phyloP scores from a whole-genome alignment of 78 protist species.

The Anaeramoeba flamelloides region DNA sequence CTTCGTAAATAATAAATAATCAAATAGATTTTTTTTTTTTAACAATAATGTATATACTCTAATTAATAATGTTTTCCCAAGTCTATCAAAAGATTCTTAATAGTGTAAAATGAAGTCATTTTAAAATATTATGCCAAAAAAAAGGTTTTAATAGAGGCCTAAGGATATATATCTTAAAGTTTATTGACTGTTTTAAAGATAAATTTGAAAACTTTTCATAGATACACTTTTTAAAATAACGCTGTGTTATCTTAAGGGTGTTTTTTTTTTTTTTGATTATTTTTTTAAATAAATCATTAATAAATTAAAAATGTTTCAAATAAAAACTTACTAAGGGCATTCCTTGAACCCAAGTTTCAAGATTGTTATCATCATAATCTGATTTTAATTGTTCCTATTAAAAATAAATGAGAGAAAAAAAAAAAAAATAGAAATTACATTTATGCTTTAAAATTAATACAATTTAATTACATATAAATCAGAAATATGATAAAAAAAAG shows the following conservation, averaged over 20 bases:
- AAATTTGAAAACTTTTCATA: neutral
- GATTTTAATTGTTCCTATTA: neutral
- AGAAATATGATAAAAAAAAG: neutral
- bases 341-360: neutral
- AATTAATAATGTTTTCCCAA: too few relatives aligned
- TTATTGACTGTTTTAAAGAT: neutral
- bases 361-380: neutral
- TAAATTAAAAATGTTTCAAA: neutral
- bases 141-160: too few relatives aligned
- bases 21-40: too few relatives aligned
- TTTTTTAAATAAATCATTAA: neutral
- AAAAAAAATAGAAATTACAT: too few relatives aligned
- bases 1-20: too few relatives aligned
- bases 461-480: neutral
- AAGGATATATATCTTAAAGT: too few relatives aligned
- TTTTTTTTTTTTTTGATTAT: neutral
- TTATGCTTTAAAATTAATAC: too few relatives aligned
- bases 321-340: neutral
- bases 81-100: too few relatives aligned
- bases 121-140: too few relatives aligned
- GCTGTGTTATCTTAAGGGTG: neutral
- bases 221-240: neutral
- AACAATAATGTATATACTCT: too few relatives aligned
- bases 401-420: too few relatives aligned
- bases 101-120: too few relatives aligned